phyloP scores from a whole-genome alignment of 805 yeast genomes.

The Candida glaebosa region DNA sequence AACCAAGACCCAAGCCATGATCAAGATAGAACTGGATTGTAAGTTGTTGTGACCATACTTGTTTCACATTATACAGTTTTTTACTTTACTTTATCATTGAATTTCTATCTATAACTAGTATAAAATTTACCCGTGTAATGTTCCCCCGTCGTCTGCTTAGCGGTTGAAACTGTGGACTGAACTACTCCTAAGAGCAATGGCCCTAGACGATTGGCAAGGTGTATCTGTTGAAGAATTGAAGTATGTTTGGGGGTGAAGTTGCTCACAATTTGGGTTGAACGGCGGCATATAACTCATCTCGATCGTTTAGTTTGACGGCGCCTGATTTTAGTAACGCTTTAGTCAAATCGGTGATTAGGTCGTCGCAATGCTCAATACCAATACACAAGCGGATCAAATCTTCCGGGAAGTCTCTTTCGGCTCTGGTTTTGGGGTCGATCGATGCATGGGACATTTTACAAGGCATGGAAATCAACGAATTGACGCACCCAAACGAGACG shows the following conservation, averaged over 20 bases:
- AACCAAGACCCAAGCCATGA: too few species aligned
- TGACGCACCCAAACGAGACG: conserved; percentile 92
- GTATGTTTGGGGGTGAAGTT: neutral
- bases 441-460: conserved; percentile 98
- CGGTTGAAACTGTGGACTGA: too few species aligned
- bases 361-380: conserved; percentile 83
- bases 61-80: too few species aligned
- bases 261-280: conserved; percentile 27
- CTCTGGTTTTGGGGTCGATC: conserved; percentile 81
- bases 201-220: too few species aligned
- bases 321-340: conserved; percentile 68
- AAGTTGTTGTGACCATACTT: too few species aligned
- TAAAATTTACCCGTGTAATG: neutral
- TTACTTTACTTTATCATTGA: too few species aligned
- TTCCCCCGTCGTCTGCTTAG: too few species aligned
- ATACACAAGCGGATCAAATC: conserved; percentile 86
- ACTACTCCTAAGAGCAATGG: too few species aligned
- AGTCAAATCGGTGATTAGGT: conserved; percentile 76
- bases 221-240: too few species aligned
- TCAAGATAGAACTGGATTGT: too few species aligned
- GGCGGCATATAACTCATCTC: conserved; percentile 39
- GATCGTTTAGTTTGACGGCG: conserved; percentile 40
- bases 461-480: conserved; percentile 89
- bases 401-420: conserved; percentile 87
- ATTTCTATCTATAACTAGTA: neutral